Base-by-base conservation (phyloP, 1,139 yeast species). In the Debaryomycetaceae sp. region DNA sequence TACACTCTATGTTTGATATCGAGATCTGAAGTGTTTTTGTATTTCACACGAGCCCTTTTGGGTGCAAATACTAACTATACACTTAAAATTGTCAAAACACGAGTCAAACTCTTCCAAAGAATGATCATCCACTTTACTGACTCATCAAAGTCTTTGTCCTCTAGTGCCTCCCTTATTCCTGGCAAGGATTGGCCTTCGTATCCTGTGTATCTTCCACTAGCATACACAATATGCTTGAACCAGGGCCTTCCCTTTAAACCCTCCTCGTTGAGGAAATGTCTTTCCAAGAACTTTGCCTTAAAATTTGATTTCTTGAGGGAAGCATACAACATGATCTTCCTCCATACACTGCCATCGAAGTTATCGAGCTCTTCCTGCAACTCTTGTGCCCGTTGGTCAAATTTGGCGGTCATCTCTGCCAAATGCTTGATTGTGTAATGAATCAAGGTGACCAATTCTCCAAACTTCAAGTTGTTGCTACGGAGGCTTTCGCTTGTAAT, bases 171-270 rank as follows among this genome's bases (percentile, higher is more conserved):
- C 6, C 52, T 13, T 34, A 55, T 45, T 2, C 58, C 56, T 6
- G 57, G 59, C 47, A 54, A 48, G 1, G 55, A 47, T 36, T 53
- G 56, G 11, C 58, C 58, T n/a, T 51, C 57, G 36, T 55, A 55
- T 1, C 58, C 58, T 2, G 58, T 54, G 44, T 41, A 52, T 22
- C 59, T 45, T 6, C 58, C 58, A 4, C 54, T 46, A 9, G 57
- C 57, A 44, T 50, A 55, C 33, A 55, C 53, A 35, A 49, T 50
- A 43, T 55, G 59, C 47, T 51, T 54, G 47, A 55, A 55, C 59
- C 58, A 54, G 20, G 45, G 40, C 24, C 58, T 42, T 37, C 46
- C 49, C 38, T 46, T 43, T 11, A 55, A 46, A 7, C 59, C 59
- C 20, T 47, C 43, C 38, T 42, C 46, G 38, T 48, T 39, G 34